Conservation (phyloP, 1,284 basidiomycete genomes). For the Naganishia albida region DNA sequence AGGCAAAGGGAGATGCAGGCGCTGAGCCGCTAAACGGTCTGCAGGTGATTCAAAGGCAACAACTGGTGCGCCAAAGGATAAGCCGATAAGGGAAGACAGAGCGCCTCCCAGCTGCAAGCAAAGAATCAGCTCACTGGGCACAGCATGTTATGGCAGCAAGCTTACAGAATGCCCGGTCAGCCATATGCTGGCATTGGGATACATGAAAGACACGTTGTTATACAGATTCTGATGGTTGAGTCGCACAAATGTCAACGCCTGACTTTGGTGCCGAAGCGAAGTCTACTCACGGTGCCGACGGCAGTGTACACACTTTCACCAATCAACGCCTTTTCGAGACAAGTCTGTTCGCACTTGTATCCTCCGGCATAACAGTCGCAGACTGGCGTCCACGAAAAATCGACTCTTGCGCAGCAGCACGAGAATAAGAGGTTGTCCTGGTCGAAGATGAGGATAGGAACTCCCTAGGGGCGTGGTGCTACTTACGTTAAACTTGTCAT, state of each 20-base stretch:
- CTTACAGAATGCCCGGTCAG: slow-evolving; percentile 76
- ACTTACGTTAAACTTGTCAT: slow-evolving; percentile 80
- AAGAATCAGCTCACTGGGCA: background rate
- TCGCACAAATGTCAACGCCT: background rate
- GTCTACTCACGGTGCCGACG: slow-evolving; percentile 64
- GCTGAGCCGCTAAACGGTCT: slow-evolving; percentile 77
- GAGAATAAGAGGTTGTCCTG: slow-evolving; percentile 93
- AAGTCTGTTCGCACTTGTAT: slow-evolving; percentile 79
- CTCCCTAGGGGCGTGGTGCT: too few relatives aligned
- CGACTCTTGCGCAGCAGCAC: slow-evolving; percentile 93
- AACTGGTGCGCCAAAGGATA: slow-evolving; percentile 88
- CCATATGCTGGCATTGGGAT: slow-evolving; percentile 91
- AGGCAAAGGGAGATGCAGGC: slow-evolving; percentile 80
- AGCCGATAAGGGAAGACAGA: slow-evolving; percentile 78
- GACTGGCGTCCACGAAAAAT: slow-evolving; percentile 92
- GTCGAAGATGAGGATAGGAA: background rate
- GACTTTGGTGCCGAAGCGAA: background rate
- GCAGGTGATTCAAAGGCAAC: slow-evolving; percentile 91
- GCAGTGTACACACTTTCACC: slow-evolving; percentile 78
- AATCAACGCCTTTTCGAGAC: slow-evolving; percentile 74
- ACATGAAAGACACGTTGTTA: slow-evolving; percentile 90
- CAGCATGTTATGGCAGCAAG: slow-evolving; percentile 42
- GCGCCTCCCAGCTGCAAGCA: slow-evolving; percentile 70
- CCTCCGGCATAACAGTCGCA: slow-evolving; percentile 86
- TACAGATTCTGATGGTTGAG: slow-evolving; percentile 71